Evolutionary conservation across 2,329 filamentous ascomycete species (phyloP), one percentile per base, ranked within the genome.

Genomic region (Phialemoniopsis sp.): DNA sequence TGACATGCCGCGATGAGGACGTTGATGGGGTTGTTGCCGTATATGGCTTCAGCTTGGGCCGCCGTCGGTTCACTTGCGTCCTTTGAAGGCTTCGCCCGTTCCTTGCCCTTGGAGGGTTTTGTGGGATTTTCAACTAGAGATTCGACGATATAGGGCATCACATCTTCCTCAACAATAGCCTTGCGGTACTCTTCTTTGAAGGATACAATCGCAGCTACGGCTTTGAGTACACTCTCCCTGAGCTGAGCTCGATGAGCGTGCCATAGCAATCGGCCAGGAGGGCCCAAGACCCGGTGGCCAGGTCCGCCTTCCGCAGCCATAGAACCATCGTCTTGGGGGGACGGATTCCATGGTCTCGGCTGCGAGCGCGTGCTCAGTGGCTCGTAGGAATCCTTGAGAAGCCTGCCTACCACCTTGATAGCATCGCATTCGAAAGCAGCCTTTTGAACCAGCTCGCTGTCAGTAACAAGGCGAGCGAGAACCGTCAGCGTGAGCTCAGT

Each of bases 1-100:
- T 87, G 83, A 56, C 90, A 96, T 2, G 89, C 91, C 15, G 90
- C 89, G 39, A 94, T 74, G 16, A 97, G 72, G 16, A 95, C 90
- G 4, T 78, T 67, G 8, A 80, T 72, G 2, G 89, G 83, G 52
- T 97, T 96, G 18, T 58, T 62, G 3, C 88, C 89, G 50, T 85
- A 86, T 12, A 77, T 69, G 5, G 63, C 51, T 14, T 59, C 53
- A 34, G 57, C 42, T 30, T 56, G 51, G 33, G 55, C 55, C 15
- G 51, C 50, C 29, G 48, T 40, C 26, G 51, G 39, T 29, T 57
- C 60, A 36, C 57, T 63, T 15, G 56, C 62, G 34, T 59, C 45
- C 37, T 60, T 64, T 4, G 56, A 49, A 1, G 55, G 46, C 38
- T 63, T 64, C 12, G 57, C 38, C 31, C 63, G 59, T 28, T 75